These are phyloP conservation scores for Septoria linicola DNA, from an alignment of 2,329 filamentous ascomycete species.

Conservation along the genomic window DNA sequence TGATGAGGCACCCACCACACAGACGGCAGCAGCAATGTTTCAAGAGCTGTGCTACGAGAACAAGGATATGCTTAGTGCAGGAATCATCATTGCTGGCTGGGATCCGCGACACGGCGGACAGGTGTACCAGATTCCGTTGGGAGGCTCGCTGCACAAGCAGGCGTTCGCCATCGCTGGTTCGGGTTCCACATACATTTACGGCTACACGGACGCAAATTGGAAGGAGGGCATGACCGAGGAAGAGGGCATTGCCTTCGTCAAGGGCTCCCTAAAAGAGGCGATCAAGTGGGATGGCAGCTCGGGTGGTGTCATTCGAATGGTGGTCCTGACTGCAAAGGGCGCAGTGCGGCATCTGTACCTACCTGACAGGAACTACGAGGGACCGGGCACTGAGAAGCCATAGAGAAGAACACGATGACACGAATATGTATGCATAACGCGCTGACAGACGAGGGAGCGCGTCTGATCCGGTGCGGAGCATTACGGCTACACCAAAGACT, in stretches of 20 bases:
- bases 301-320: conserved; percentile 96
- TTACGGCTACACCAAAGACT: neutral
- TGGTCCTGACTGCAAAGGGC: conserved; percentile 86
- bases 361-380: conserved; percentile 84
- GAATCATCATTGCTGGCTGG: conserved; percentile 98
- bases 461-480: too few relatives aligned
- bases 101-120: conserved; percentile 93
- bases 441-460: neutral
- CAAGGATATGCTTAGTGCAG: conserved; percentile 90
- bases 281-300: conserved; percentile 99
- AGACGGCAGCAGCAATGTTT: conserved; percentile 92
- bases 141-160: conserved; percentile 96
- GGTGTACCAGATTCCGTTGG: conserved; percentile 94
- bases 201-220: conserved; percentile 97
- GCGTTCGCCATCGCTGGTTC: conserved; percentile 93
- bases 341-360: conserved; percentile 93
- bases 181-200: conserved; percentile 98
- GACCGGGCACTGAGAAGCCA: conserved; percentile 56
- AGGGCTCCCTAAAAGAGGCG: conserved; percentile 83
- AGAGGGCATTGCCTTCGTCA: conserved; percentile 89
- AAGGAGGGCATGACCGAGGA: conserved; percentile 89
- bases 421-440: conserved; percentile 7
- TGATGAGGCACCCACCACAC: conserved; percentile 85
- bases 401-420: conserved; percentile 18
- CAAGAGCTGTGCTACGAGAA: conserved; percentile 98